These are phyloP conservation scores for Suillus tomentosus DNA, from an alignment of 768 basidiomycete species.

Conservation along the genomic window DNA sequence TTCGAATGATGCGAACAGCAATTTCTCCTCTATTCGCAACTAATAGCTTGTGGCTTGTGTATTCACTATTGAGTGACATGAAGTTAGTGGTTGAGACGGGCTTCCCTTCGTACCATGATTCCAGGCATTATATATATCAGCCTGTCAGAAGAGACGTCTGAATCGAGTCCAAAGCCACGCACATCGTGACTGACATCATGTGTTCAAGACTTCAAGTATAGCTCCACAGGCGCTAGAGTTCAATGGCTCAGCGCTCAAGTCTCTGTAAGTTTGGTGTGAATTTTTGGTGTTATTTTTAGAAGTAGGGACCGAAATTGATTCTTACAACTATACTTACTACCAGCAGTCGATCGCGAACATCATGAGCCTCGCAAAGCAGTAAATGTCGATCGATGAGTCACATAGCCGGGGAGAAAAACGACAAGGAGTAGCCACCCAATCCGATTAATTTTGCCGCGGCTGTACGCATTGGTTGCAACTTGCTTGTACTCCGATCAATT, in stretches of 20 bases:
- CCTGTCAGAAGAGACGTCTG: neutral
- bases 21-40: constrained; percentile 78
- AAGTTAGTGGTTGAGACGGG: neutral
- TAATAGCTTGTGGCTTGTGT: constrained; percentile 50
- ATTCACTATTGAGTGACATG: constrained; percentile 20
- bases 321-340: neutral
- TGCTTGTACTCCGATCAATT: neutral
- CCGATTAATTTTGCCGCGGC: too few species aligned
- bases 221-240: too few species aligned
- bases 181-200: neutral
- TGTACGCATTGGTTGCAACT: too few species aligned
- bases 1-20: constrained; percentile 61
- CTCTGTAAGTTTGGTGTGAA: neutral
- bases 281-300: neutral
- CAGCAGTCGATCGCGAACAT: neutral
- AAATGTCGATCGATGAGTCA: too few species aligned
- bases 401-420: too few species aligned
- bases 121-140: neutral
- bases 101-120: neutral
- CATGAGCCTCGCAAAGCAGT: neutral
- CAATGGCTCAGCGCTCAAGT: too few species aligned
- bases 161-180: neutral
- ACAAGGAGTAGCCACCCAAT: too few species aligned
- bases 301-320: too few species aligned
- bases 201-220: neutral